A percentile compares a stretch with the other conserved stretches of the same genome.
phyloP scores from a whole-genome alignment of 1,284 basidiomycete genomes.

The Naganishia sp. region DNA sequence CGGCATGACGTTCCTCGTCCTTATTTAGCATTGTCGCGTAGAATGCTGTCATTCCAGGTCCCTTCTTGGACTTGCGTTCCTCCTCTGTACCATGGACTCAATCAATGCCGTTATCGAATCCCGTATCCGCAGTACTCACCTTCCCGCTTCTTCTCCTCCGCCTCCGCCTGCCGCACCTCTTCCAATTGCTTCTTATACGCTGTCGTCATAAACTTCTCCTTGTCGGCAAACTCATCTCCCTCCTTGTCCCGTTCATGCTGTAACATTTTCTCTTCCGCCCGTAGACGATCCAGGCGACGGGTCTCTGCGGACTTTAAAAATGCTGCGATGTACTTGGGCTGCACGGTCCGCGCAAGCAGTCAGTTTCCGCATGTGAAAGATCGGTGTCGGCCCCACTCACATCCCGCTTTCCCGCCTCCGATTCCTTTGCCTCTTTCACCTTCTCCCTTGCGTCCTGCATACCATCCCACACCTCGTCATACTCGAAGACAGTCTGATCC shows the following conservation, averaged over 20 bases:
- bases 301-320: slow-evolving; percentile 82
- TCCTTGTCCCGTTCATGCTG: slow-evolving; percentile 88
- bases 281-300: slow-evolving; percentile 81
- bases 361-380: slow-evolving; percentile 10
- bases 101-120: not conserved
- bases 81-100: slow-evolving; percentile 60
- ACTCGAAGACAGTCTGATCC: slow-evolving; percentile 86
- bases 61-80: slow-evolving; percentile 56
- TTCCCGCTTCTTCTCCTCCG: slow-evolving; percentile 81
- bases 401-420: slow-evolving; percentile 71
- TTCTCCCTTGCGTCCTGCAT: slow-evolving; percentile 84
- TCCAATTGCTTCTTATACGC: slow-evolving; percentile 97
- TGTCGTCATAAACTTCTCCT: slow-evolving; percentile 94
- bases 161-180: slow-evolving; percentile 83
- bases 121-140: slow-evolving; percentile 59
- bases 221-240: slow-evolving; percentile 91
- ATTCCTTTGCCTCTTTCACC: slow-evolving; percentile 70
- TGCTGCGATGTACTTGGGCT: slow-evolving; percentile 91
- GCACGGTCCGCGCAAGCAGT: slow-evolving; percentile 33
- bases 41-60: slow-evolving; percentile 80
- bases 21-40: slow-evolving; percentile 80
- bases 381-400: slow-evolving; percentile 54
- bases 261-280: slow-evolving; percentile 98
- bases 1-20: slow-evolving; percentile 76
- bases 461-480: slow-evolving; percentile 93